These are phyloP conservation scores for Hortaea werneckii DNA, from an alignment of 2,329 filamentous ascomycete species.

Conservation along the genomic window DNA sequence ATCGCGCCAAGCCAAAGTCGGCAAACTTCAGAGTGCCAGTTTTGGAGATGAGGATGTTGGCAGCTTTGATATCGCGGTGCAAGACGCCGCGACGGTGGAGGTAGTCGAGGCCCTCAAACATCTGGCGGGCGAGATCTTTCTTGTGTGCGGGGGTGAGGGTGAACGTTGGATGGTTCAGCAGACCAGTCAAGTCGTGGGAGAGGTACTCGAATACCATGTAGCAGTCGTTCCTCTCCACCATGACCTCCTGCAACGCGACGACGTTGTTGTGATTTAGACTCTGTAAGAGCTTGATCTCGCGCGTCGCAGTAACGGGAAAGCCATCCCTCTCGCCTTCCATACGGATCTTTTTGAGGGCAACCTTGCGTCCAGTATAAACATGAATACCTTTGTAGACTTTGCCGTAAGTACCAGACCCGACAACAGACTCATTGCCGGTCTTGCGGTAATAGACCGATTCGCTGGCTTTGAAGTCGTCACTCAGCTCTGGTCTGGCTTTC, in stretches of 20 bases:
- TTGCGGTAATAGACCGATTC: conserved; percentile 92
- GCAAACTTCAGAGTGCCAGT: conserved; percentile 83
- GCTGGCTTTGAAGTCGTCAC: conserved; percentile 62
- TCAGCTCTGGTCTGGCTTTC: conserved; percentile 61
- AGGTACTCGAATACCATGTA: conserved; percentile 99
- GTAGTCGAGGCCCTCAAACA: conserved; percentile 91
- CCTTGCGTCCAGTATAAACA: conserved; percentile 75
- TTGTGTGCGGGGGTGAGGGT: conserved; percentile 74
- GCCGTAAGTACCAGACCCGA: conserved; percentile 90
- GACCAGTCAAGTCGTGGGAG: conserved; percentile 86
- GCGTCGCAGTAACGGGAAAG: conserved; percentile 81
- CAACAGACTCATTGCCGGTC: conserved; percentile 92
- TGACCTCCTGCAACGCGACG: conserved; percentile 76
- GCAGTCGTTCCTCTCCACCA: conserved; percentile 97
- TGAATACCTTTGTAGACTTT: conserved; percentile 93
- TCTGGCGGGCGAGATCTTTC: conserved; percentile 83
- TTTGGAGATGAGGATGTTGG: conserved; percentile 90
- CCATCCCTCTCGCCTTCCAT: conserved; percentile 91
- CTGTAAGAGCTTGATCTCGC: conserved; percentile 86
- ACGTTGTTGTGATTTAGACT: conserved; percentile 74
- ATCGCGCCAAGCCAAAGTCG: conserved; percentile 90
- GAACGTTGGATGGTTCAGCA: conserved; percentile 91
- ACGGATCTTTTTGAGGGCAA: conserved; percentile 80
- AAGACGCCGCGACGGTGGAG: conserved; percentile 87
- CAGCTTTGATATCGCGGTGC: conserved; percentile 95